A percentile compares a stretch with the other conserved stretches of the same genome.
These are phyloP conservation scores for Gynochthodes officinalis DNA, from an alignment of 257 asterid genomes.

Conservation along the genomic window DNA sequence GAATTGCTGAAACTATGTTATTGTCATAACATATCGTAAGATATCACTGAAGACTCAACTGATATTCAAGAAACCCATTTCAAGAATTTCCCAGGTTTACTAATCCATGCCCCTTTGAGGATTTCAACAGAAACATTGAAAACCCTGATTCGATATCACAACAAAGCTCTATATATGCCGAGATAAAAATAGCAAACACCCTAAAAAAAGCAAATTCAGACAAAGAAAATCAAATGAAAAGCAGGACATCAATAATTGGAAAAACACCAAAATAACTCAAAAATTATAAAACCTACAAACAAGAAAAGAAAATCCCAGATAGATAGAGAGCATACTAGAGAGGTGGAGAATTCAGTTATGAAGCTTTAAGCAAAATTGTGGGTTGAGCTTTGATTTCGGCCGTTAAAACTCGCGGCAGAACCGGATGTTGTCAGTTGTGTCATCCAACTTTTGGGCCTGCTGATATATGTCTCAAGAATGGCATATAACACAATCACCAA, in stretches of 20 bases:
- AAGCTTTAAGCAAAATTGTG: slow-evolving; percentile 10
- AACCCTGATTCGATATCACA: background rate
- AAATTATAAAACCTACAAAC: background rate
- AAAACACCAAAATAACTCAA: background rate
- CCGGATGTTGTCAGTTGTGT: slow-evolving; percentile 24
- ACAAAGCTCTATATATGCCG: slow-evolving; percentile 17
- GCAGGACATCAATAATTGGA: background rate
- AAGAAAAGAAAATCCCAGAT: slow-evolving; percentile 1
- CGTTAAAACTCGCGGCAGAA: slow-evolving; percentile 68
- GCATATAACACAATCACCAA: too few species aligned
- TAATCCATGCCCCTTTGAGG: background rate
- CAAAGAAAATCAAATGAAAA: slow-evolving; percentile 21
- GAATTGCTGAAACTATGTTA: background rate
- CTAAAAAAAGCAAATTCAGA: slow-evolving; percentile 36
- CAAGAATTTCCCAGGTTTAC: background rate
- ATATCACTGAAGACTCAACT: background rate
- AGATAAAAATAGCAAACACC: slow-evolving; percentile 24
- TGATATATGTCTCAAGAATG: too few species aligned
- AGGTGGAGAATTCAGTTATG: slow-evolving; percentile 7
- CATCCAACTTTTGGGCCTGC: slow-evolving; percentile 7
- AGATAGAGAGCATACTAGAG: slow-evolving; percentile 12
- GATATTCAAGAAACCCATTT: slow-evolving; percentile 12
- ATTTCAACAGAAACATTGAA: slow-evolving; percentile 2
- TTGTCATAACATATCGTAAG: background rate
- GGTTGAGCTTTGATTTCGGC: slow-evolving; percentile 57